Percentiles rank a stretch among this genome's conserved stretches.
phyloP scores from a whole-genome alignment of 176 grass and related monocot species.

The Oryza nivara region DNA sequence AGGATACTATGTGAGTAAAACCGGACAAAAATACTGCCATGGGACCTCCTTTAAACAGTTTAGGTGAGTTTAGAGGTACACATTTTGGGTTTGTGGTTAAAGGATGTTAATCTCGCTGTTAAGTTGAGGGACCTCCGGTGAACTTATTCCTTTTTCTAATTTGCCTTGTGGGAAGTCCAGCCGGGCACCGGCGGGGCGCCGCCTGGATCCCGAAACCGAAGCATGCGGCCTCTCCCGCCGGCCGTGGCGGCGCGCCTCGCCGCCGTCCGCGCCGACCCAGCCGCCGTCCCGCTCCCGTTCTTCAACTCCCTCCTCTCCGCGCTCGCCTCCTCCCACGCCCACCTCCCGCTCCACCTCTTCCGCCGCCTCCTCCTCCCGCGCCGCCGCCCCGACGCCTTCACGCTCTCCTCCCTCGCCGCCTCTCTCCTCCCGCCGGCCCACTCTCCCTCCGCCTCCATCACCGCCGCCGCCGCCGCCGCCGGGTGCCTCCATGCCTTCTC shows the following conservation, averaged over 20 bases:
- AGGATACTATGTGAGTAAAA: no score
- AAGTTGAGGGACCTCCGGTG: no score
- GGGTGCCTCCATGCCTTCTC: constrained; percentile 40
- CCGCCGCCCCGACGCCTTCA: constrained; percentile 56
- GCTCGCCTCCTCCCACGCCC: constrained; percentile 43
- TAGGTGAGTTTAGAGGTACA: no score
- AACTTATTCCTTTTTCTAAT: not conserved
- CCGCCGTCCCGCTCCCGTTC: constrained; percentile 41
- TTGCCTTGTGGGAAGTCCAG: not conserved
- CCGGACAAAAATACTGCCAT: no score
- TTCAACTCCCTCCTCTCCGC: constrained; percentile 54
- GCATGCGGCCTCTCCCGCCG: constrained; percentile 40
- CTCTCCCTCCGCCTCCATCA: not conserved
- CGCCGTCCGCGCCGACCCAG: constrained; percentile 30
- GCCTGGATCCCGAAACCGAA: not conserved
- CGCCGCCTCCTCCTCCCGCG: constrained; percentile 40
- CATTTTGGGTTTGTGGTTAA: no score
- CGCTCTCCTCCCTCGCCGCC: constrained; percentile 42
- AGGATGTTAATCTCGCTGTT: no score
- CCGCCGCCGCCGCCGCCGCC: not conserved
- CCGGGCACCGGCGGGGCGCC: not conserved
- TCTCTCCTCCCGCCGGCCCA: constrained; percentile 15
- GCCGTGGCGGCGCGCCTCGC: constrained; percentile 15
- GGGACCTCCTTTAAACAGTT: no score
- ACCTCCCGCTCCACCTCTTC: constrained; percentile 53